Evolutionary conservation across 331 rosid species (phyloP), one percentile per base, ranked within the genome.

Genomic region (Quercus lobata): DNA sequence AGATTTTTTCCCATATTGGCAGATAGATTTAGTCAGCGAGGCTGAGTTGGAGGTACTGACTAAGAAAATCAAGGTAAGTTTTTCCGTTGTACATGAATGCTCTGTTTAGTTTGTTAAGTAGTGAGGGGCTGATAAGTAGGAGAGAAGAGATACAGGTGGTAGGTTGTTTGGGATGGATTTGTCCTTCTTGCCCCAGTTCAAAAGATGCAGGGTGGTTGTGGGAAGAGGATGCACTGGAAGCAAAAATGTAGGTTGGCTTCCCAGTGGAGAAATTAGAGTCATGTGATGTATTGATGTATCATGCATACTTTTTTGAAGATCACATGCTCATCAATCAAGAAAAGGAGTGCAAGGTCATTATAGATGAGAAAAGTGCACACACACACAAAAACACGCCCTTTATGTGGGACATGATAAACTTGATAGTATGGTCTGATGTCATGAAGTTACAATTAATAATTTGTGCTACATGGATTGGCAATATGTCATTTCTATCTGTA

Each of bases 21-120:
- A 94, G 98, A 86, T 92, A 66, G 97, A 94, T 87, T 84, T 92
- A 84, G 97, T 92, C 83, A 57, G 84, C 5, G 88, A 86, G 81
- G 76, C 87, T 24, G 97, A 94, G 86, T 82, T 94, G 86, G 88
- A 91, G 79, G 44, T 57, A 53, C 75, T 94, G 87, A 81, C 86
- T 24, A 80, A 79, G 80, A 92, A 87, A 88, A 86, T 92, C 75
- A 89, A 89, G 98, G 98, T 94, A 78, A 53, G 70, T 8, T 62
- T 69, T 72, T 57, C 58, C 49, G 32, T 76, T 10, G 77, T 7
- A 29, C 70, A 63, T 29, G 44, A 5, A 29, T 18, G 14, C 16
- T 58, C 2, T 19, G 21, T 12, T 62, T 14, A 63, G 70, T 16
- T 15, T 63, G 32, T 27, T 14, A 27, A 63, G 18, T 24, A 62